These are phyloP conservation scores for Debaryomycetaceae sp. DNA, from an alignment of 1,139 yeast genomes.

Conservation along the genomic window DNA sequence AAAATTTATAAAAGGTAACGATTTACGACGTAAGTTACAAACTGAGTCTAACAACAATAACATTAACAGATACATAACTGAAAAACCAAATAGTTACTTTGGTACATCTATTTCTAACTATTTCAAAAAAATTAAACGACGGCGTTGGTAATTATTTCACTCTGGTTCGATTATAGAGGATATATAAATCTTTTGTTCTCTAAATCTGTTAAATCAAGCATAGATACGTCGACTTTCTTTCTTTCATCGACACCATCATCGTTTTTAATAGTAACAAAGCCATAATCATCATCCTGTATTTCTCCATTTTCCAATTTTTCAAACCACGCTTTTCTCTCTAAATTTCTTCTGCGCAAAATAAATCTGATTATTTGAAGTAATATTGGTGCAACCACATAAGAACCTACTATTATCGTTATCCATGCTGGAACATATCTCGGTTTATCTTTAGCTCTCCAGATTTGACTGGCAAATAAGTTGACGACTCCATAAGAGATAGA, in stretches of 20 bases:
- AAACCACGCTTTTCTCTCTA: conserved; percentile 17
- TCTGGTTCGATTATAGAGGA: conserved; percentile 13
- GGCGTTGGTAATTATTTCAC: too few species aligned
- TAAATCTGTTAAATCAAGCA: conserved; percentile 16
- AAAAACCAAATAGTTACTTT: too few species aligned
- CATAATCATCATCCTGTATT: not conserved
- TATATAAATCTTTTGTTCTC: conserved; percentile 18
- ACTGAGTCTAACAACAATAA: too few species aligned
- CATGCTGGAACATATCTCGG: conserved; percentile 39
- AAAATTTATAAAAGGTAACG: too few species aligned
- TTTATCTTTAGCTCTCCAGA: conserved; percentile 17
- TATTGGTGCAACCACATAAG: conserved; percentile 40
- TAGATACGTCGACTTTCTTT: conserved; percentile 11
- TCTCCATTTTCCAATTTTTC: conserved; percentile 3
- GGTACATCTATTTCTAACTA: too few species aligned
- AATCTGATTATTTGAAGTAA: conserved; percentile 34
- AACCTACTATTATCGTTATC: conserved; percentile 51
- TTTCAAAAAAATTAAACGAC: too few species aligned
- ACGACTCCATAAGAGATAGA: conserved; percentile 14
- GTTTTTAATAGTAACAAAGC: not conserved
- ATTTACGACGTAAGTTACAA: too few species aligned
- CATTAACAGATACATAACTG: too few species aligned
- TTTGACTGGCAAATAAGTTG: conserved; percentile 20
- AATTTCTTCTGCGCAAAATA: conserved; percentile 36
- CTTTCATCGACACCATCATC: conserved; percentile 2